Evolutionary conservation across 345 rosid species (phyloP).

Genomic region (Arabidopsis thaliana): TAIR10.1 NC_003076.8:23487501-23488000

Average conservation of each 20-base stretch:
- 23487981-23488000: slow-evolving; percentile 14
- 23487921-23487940: slow-evolving; percentile 86
- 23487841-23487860: neutral
- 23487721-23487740: slow-evolving; percentile 93
- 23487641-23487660: slow-evolving; percentile 9
- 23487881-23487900: neutral
- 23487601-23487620: slow-evolving; percentile 15
- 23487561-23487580: slow-evolving; percentile 97
- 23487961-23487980: slow-evolving; percentile 65
- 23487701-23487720: slow-evolving; percentile 90
- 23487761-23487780: slow-evolving; percentile 9
- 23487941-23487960: slow-evolving; percentile 97
- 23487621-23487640: neutral
- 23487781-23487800: slow-evolving; percentile 1
- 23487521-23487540: slow-evolving; percentile 99
- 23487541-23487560: slow-evolving; percentile 99
- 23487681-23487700: slow-evolving; percentile 98
- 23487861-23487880: neutral
- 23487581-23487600: neutral
- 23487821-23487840: neutral
- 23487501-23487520: slow-evolving; percentile 95
- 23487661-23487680: slow-evolving; percentile 76
- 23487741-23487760: slow-evolving; percentile 73
- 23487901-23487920: slow-evolving; percentile 92
- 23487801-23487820: slow-evolving; percentile 2